phyloP scores from a whole-genome alignment of 2,329 filamentous ascomycete genomes.

The Fusarium subglutinans region DNA sequence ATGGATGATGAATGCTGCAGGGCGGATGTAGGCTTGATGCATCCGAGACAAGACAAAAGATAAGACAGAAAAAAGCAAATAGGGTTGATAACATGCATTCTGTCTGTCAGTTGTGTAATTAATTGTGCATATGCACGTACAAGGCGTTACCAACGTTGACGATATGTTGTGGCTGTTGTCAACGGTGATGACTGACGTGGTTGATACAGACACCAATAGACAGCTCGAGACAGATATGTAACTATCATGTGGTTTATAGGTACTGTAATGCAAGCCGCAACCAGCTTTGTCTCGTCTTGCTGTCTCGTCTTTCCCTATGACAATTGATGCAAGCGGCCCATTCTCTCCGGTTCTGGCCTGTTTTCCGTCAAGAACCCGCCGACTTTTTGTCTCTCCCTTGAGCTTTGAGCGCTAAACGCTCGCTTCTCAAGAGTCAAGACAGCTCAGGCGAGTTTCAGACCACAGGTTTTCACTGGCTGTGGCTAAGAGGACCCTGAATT shows the following conservation, averaged over 20 bases:
- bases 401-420: background rate
- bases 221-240: background rate
- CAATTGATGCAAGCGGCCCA: background rate
- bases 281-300: background rate
- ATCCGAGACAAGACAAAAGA: conserved; percentile 19
- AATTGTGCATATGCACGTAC: conserved; percentile 10
- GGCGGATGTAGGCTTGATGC: conserved; percentile 4
- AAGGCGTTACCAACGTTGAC: background rate
- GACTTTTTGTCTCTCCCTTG: background rate
- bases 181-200: conserved; percentile 35
- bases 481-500: conserved; percentile 11
- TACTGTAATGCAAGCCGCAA: background rate
- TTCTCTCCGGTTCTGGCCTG: background rate
- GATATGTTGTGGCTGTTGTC: conserved; percentile 21
- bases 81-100: conserved; percentile 8
- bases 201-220: conserved; percentile 6
- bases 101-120: conserved; percentile 8
- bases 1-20: conserved; percentile 14
- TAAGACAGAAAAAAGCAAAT: conserved; percentile 10
- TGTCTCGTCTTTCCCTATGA: background rate
- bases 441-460: conserved; percentile 29
- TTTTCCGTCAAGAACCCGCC: background rate
- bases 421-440: conserved; percentile 12
- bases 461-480: background rate
- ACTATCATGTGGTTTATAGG: background rate